Conservation (phyloP, 345 rosid species). For the Syzygium jambos region DNA sequence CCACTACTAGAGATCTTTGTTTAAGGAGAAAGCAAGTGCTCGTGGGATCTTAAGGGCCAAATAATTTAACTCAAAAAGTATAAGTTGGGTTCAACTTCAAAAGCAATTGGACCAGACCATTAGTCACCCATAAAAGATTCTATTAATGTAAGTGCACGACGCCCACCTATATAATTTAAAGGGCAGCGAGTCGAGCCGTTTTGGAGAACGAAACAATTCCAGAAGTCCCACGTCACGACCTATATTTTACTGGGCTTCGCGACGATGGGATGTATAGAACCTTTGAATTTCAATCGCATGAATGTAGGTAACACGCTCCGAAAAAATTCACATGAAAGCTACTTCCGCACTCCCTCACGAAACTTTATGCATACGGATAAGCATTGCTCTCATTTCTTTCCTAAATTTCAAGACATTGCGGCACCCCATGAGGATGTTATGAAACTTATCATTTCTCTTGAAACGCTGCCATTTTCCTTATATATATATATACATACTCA, state of each 20-base stretch:
- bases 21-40: neutral
- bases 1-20: neutral
- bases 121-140: neutral
- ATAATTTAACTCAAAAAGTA: neutral
- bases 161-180: neutral
- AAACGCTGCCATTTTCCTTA: fast-evolving
- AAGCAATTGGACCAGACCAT: neutral
- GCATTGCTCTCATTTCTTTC: neutral
- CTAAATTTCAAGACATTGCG: neutral
- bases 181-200: neutral
- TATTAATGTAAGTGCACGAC: neutral
- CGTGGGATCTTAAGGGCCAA: neutral
- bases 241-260: neutral
- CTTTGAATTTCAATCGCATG: neutral
- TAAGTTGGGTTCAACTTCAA: neutral
- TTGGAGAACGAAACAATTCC: neutral
- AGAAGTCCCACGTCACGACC: fast-evolving
- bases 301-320: neutral
- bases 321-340: fast-evolving
- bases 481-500: neutral
- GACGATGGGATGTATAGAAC: neutral
- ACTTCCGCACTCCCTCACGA: fast-evolving
- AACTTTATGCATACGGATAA: no score
- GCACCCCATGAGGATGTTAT: fast-evolving
- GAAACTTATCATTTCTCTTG: neutral